Conservation (phyloP, 1,284 basidiomycete genomes). For the Mycena citricolor region DNA sequence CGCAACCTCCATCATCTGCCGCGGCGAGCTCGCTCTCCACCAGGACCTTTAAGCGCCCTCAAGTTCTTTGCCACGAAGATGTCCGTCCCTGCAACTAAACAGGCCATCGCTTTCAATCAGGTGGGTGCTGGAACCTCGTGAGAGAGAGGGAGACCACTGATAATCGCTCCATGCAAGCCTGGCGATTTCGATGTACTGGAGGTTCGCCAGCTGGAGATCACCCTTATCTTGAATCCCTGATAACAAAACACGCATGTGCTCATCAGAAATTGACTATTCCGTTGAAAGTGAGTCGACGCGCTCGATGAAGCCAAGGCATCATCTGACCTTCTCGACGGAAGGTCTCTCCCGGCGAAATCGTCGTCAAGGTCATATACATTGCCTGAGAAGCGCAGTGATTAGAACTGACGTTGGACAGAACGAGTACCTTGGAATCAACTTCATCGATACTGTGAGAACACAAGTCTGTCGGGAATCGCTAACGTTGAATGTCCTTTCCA, state of each 20-base stretch:
- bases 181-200: constrained; percentile 20
- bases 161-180: background rate
- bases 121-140: constrained; percentile 24
- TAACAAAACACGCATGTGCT: too few species aligned
- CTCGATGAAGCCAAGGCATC: constrained; percentile 26
- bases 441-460: constrained; percentile 76
- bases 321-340: constrained; percentile 45
- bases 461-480: background rate
- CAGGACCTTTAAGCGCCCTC: too few species aligned
- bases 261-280: constrained; percentile 11
- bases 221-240: background rate
- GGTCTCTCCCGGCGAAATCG: constrained; percentile 63
- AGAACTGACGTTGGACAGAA: constrained; percentile 39
- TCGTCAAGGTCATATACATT: constrained; percentile 85
- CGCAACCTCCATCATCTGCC: too few species aligned
- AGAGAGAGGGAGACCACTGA: background rate
- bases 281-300: constrained; percentile 3
- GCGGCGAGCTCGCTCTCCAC: too few species aligned
- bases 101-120: constrained; percentile 59
- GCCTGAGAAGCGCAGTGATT: constrained; percentile 22
- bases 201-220: constrained; percentile 1
- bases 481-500: background rate
- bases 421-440: constrained; percentile 80
- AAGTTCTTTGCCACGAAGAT: too few species aligned
- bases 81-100: constrained; percentile 52